Conservation (phyloP, 2,329 filamentous ascomycete species). For the Canariomyces notabilis region DNA sequence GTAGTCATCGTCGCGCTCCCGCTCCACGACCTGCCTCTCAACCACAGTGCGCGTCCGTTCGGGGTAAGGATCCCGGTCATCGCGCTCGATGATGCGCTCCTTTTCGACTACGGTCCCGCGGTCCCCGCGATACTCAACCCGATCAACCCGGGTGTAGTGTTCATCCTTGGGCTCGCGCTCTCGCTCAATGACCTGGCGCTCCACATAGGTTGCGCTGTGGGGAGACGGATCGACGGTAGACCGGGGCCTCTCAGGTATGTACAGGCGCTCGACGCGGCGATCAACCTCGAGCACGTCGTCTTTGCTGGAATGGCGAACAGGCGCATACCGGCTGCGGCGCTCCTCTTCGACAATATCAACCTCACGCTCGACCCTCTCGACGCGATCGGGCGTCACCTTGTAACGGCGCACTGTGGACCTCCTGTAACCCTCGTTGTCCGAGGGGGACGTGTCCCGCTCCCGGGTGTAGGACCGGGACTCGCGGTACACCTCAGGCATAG, state of each 20-base stretch:
- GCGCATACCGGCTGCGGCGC: slow-evolving; percentile 39
- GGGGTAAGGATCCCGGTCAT: slow-evolving; percentile 22
- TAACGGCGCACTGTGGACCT: slow-evolving; percentile 48
- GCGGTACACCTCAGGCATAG: slow-evolving; percentile 32
- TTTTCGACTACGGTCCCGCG: slow-evolving; percentile 20
- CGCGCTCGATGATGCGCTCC: slow-evolving; percentile 23
- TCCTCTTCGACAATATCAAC: slow-evolving; percentile 42
- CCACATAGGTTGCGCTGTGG: slow-evolving; percentile 27
- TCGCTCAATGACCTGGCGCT: slow-evolving; percentile 29
- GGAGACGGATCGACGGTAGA: slow-evolving; percentile 43
- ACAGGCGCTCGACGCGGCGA: slow-evolving; percentile 37
- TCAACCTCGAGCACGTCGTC: slow-evolving; percentile 41
- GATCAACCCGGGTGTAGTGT: slow-evolving; percentile 24
- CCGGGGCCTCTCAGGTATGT: slow-evolving; percentile 45
- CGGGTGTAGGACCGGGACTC: slow-evolving; percentile 31
- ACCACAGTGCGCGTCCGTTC: slow-evolving; percentile 27
- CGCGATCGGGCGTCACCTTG: slow-evolving; percentile 42
- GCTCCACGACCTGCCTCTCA: slow-evolving; percentile 31
- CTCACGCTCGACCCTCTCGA: slow-evolving; percentile 36
- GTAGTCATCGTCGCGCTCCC: slow-evolving; percentile 34
- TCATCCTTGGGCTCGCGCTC: slow-evolving; percentile 27
- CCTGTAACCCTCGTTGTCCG: slow-evolving; percentile 42
- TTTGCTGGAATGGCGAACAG: slow-evolving; percentile 31
- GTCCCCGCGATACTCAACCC: slow-evolving; percentile 25
- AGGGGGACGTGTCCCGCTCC: slow-evolving; percentile 31